phyloP scores from a whole-genome alignment of 1,139 yeast species.

The Saccharomycopsis phalli region DNA sequence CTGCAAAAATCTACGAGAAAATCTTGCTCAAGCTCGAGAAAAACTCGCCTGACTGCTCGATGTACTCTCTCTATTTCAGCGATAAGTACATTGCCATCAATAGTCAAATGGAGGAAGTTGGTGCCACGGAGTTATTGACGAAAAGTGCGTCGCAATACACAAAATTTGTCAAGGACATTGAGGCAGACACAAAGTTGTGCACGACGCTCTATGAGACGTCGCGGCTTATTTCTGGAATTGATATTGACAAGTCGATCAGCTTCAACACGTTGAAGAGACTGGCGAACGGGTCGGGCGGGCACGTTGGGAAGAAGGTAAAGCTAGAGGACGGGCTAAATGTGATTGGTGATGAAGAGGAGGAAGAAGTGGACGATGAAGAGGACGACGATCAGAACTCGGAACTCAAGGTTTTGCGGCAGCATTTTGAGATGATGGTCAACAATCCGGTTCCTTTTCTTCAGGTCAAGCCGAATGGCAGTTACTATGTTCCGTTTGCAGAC shows the following conservation, averaged over 20 bases:
- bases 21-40: conserved; percentile 54
- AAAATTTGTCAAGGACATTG: conserved; percentile 17
- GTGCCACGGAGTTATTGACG: conserved; percentile 10
- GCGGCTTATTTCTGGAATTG: conserved; percentile 7
- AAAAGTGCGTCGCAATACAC: conserved; percentile 14
- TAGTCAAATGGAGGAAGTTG: conserved; percentile 4
- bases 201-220: conserved; percentile 17
- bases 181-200: conserved; percentile 20
- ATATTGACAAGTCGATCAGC: conserved; percentile 8
- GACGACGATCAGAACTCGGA: conserved; percentile 20
- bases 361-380: conserved; percentile 24
- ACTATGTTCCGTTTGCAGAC: conserved; percentile 37
- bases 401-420: conserved; percentile 31
- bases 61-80: conserved; percentile 10
- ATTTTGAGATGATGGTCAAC: conserved; percentile 51
- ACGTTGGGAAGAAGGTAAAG: conserved; percentile 4
- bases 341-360: conserved; percentile 22
- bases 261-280: conserved; percentile 3
- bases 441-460: conserved; percentile 40
- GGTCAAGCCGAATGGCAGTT: conserved; percentile 36
- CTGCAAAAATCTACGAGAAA: conserved; percentile 56
- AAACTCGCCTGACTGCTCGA: conserved; percentile 33
- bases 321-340: conserved; percentile 4
- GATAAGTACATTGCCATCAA: conserved; percentile 3
- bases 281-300: neutral